phyloP scores from a whole-genome alignment of 305 asterid genomes.

The Fraxinus greggii region DNA sequence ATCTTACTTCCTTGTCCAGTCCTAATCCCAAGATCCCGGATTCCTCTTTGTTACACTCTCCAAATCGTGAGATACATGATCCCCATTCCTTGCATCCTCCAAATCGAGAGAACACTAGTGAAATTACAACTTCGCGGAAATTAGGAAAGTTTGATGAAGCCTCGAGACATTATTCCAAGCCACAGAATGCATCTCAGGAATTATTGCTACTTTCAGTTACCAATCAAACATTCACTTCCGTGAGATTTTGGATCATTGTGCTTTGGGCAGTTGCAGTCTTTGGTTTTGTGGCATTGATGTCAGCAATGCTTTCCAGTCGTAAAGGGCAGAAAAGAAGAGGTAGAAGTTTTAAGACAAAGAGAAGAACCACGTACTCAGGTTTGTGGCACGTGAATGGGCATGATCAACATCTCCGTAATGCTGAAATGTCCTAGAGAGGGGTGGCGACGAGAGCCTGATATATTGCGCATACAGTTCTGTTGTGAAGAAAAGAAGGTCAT shows the following conservation, averaged over 20 bases:
- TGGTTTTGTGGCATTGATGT: conserved; percentile 55
- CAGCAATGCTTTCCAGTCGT: conserved; percentile 47
- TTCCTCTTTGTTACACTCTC: conserved; percentile 27
- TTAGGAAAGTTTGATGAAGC: conserved; percentile 37
- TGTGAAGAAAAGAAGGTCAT: background rate
- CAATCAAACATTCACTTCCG: conserved; percentile 52
- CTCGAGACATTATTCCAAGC: conserved; percentile 11
- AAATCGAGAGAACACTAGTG: conserved; percentile 20
- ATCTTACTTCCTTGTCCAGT: conserved; percentile 41
- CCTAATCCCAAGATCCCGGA: conserved; percentile 27
- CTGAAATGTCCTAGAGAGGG: conserved; percentile 30
- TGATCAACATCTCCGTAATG: conserved; percentile 35
- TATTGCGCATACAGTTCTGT: conserved; percentile 6
- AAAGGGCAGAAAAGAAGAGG: conserved; percentile 59
- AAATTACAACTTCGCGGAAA: conserved; percentile 32
- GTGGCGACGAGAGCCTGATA: conserved; percentile 5
- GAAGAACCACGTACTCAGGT: conserved; percentile 42
- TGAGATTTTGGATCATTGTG: conserved; percentile 65
- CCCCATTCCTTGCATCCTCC: conserved; percentile 29
- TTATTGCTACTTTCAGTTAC: conserved; percentile 44
- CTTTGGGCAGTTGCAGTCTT: conserved; percentile 64
- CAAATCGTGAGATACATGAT: conserved; percentile 18
- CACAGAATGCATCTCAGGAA: conserved; percentile 37
- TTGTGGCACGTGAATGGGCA: conserved; percentile 41
- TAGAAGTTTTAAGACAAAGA: conserved; percentile 48